Percentiles rank a stretch among this genome's conserved stretches.
Evolutionary conservation across 2,329 filamentous ascomycete species (phyloP).

Genomic region (Microdochium bolleyi): DNA sequence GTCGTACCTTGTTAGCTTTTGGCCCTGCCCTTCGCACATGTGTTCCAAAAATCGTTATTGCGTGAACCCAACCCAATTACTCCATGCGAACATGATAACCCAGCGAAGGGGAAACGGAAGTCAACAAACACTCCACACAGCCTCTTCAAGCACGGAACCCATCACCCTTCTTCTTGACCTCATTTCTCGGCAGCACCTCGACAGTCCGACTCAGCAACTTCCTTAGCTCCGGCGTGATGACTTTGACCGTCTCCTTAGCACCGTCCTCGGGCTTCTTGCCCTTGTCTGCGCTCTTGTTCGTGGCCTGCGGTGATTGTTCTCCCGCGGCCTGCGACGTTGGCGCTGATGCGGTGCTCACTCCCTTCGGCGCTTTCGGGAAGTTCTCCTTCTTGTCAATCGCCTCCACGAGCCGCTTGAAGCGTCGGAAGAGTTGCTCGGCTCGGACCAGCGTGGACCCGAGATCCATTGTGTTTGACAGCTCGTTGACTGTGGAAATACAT

Average conservation of each 20-base stretch:
- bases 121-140: background rate
- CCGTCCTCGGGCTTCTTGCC: conserved; percentile 23
- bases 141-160: conserved; percentile 4
- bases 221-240: conserved; percentile 50
- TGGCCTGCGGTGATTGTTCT: conserved; percentile 3
- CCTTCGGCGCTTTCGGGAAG: conserved; percentile 54
- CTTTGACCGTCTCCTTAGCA: conserved; percentile 29
- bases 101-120: too few species aligned
- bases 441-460: conserved; percentile 77
- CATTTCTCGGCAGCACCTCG: conserved; percentile 18
- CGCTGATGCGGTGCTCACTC: conserved; percentile 7
- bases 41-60: too few species aligned
- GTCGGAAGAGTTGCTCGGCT: conserved; percentile 80
- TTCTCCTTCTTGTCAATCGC: conserved; percentile 86
- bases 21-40: too few species aligned
- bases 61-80: too few species aligned
- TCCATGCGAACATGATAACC: too few species aligned
- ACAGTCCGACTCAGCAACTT: conserved; percentile 37
- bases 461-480: conserved; percentile 89
- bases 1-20: too few species aligned
- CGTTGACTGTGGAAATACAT: conserved; percentile 60
- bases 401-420: conserved; percentile 83
- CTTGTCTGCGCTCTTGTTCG: conserved; percentile 6
- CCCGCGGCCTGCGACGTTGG: conserved; percentile 9
- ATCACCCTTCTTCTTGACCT: conserved; percentile 15